Percentiles rank a stretch among this genome's conserved stretches.
Conservation (phyloP, 768 basidiomycete genomes). For the Leccinellum albellum region DNA sequence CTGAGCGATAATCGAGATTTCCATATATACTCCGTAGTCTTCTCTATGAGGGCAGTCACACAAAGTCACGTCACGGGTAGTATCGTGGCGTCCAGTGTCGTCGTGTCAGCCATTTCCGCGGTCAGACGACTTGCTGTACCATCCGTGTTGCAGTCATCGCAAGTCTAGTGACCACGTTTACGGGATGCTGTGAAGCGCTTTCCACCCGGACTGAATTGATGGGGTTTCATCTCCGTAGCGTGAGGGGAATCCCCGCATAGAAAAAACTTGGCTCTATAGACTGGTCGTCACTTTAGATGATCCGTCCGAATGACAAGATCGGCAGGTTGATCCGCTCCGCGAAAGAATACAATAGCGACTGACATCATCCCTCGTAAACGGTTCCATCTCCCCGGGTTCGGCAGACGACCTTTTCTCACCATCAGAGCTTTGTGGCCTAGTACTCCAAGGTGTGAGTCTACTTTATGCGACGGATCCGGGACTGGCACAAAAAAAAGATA, state of each 20-base stretch:
- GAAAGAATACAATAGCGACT: constrained; percentile 1
- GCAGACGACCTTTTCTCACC: neutral
- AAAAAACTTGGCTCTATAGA: neutral
- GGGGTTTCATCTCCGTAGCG: constrained; percentile 15
- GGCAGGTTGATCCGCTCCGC: neutral
- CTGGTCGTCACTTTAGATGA: constrained; percentile 2
- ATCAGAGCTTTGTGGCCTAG: neutral
- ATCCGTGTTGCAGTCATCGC: neutral
- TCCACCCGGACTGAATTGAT: constrained; percentile 3
- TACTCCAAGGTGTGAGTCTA: no score
- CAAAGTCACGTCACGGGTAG: neutral
- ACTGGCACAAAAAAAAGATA: neutral
- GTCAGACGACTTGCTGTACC: constrained; percentile 12
- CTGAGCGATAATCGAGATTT: constrained; percentile 33
- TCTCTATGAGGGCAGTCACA: neutral
- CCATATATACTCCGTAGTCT: constrained; percentile 30
- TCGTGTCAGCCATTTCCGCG: neutral
- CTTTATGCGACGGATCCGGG: neutral
- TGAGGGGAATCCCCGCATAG: neutral
- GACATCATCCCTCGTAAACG: constrained; percentile 4
- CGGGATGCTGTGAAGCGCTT: neutral
- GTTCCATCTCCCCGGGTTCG: neutral
- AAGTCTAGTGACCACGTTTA: neutral
- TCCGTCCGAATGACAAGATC: constrained; percentile 12
- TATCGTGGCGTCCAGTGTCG: no score